These are phyloP conservation scores for Zhuliangozyma parablackwelliae DNA, from an alignment of 1,139 yeast genomes.

Conservation along the genomic window DNA sequence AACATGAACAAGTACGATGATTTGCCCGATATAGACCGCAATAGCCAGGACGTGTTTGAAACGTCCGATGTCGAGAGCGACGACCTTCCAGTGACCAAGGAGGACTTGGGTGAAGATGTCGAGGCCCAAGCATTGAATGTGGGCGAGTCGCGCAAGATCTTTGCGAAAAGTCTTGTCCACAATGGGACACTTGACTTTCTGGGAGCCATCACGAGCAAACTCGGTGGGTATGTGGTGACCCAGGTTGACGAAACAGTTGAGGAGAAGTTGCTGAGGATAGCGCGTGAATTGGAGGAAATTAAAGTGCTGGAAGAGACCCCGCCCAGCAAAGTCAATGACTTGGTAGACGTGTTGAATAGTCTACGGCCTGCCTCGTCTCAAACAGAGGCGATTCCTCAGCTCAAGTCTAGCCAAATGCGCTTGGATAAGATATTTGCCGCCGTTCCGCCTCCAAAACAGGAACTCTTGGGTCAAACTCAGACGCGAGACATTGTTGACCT, in stretches of 20 bases:
- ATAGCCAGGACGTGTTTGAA: constrained; percentile 40
- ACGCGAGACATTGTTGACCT: constrained; percentile 8
- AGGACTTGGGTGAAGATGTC: constrained; percentile 5
- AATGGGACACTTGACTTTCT: constrained; percentile 29
- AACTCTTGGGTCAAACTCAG: neutral
- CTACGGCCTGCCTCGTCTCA: neutral
- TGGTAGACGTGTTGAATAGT: constrained; percentile 7
- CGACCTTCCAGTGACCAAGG: neutral
- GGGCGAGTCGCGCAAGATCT: constrained; percentile 18
- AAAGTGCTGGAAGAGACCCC: constrained; percentile 3
- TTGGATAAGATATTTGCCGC: constrained; percentile 1
- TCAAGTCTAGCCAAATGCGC: neutral
- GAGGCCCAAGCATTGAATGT: constrained; percentile 17
- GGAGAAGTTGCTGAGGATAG: constrained; percentile 43
- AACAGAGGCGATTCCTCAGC: neutral
- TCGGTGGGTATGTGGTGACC: constrained; percentile 24
- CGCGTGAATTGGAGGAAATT: constrained; percentile 42
- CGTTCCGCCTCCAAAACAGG: neutral
- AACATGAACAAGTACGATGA: constrained; percentile 17
- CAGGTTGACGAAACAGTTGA: constrained; percentile 32
- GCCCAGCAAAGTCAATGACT: constrained; percentile 2
- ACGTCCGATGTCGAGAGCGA: constrained; percentile 46
- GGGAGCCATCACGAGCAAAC: constrained; percentile 25
- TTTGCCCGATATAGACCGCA: constrained; percentile 26
- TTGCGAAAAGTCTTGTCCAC: constrained; percentile 14